Percentiles rank a stretch among this genome's conserved stretches.
Evolutionary conservation across 2,329 filamentous ascomycete genomes (phyloP).

Genomic region (Periconia digitata): DNA sequence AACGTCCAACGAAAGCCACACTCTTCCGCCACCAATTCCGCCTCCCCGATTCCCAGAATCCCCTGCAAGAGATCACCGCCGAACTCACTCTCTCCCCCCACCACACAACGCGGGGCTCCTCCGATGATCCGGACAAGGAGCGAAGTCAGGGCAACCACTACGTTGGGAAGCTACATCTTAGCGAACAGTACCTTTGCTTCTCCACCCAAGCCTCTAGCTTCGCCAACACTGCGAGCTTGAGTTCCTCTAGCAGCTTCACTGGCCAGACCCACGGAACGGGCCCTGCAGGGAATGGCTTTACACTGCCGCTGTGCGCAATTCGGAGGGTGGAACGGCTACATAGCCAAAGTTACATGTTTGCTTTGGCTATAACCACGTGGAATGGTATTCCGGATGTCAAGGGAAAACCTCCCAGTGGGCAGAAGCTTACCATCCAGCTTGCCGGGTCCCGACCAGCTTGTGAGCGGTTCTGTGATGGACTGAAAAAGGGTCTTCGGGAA

Average conservation of each 20-base stretch:
- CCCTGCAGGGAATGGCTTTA: conserved; percentile 93
- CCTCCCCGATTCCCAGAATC: conserved; percentile 86
- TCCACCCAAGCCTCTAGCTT: conserved; percentile 92
- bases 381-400: conserved; percentile 61
- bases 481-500: conserved; percentile 86
- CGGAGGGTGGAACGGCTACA: conserved; percentile 89
- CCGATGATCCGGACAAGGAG: conserved; percentile 62
- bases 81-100: conserved; percentile 83
- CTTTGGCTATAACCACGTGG: conserved; percentile 93
- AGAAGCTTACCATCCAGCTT: conserved; percentile 89
- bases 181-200: conserved; percentile 94
- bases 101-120: conserved; percentile 54
- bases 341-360: conserved; percentile 89
- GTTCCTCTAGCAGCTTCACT: conserved; percentile 80
- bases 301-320: conserved; percentile 87
- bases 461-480: conserved; percentile 92
- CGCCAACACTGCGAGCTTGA: conserved; percentile 73
- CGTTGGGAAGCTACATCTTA: conserved; percentile 87
- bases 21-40: conserved; percentile 97
- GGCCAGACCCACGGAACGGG: conserved; percentile 92
- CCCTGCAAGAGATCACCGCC: conserved; percentile 93
- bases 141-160: conserved; percentile 80
- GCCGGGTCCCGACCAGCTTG: conserved; percentile 86
- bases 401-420: conserved; percentile 57
- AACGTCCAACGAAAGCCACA: conserved; percentile 83